Base-by-base conservation (phyloP, 805 yeast genomes). In the Wilhelminamyces savonicus region DNA sequence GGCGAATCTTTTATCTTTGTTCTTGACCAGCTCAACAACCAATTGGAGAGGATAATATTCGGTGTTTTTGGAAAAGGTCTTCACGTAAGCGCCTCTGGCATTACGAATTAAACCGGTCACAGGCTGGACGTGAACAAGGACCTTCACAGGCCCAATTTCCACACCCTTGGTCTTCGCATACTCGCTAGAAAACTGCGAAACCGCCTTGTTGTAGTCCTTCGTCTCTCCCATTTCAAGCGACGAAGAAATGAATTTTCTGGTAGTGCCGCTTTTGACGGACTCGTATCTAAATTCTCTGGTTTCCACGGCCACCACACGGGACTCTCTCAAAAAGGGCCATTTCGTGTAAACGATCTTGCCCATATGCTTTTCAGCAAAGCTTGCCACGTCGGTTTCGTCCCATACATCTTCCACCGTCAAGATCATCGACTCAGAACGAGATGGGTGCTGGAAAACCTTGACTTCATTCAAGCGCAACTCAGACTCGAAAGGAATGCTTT, bases 321-420 rank as follows among this genome's bases (percentile, higher is more conserved):
- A 81, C 57, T 90, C 97, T 43, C 78, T 71, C 41, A 92, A 62
- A 48, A 76, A 84, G n/a, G 99, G 99, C 90, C 95, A 92, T 43
- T 79, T 75, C 9, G 83, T 74, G 50, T 78, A 88, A 3, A 83
- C 81, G 28, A 76, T 56, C 34, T 76, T 68, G 26, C 76, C 78
- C 31, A 82, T 44, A 32, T 69, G 74, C 44, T 76, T 69, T 34
- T 74, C 69, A 15, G 86, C 79, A 44, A 85, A 68, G 37, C 81
- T 83, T 28, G 74, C 78, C 17, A 74, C 56, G 4, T 81, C 59
- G 21, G 74, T 47, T 23, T 78, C 78, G 18, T 58, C 57, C 59
- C 76, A 73, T 7, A 66, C 52, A 47, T 80, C 72, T 26, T 69
- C 65, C 16, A 88, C 46, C 2, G 71, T 62, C 39, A 92, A 61